Evolutionary conservation across 306 rosid species (phyloP), one percentile per base, ranked within the genome.

Genomic region (Inga leiocalycina): DNA sequence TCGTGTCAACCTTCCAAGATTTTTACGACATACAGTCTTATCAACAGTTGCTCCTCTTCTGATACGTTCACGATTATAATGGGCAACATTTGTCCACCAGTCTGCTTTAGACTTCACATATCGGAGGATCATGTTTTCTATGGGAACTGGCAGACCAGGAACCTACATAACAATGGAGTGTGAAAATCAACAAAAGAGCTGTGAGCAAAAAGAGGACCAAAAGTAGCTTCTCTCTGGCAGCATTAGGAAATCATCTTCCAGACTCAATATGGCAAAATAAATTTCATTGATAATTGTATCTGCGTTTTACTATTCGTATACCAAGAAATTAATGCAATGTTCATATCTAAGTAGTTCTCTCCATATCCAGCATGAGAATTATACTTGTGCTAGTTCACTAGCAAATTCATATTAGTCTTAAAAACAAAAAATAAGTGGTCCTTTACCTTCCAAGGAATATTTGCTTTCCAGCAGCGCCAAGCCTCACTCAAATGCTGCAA

Each of bases 71-170:
- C 98, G 98, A 71, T 97, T 97, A 48, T 97, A 97, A 75, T 97
- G 99, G 71, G 99, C 98, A 84, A 97, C 99, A 86, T 97, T 97
- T 30, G 99, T 97, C 99, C 99, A 97, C 99, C 99, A 97, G 77
- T 97, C 99, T 32, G 99, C 99, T 91, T 97, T 97, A 78, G 99
- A 97, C 83, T 97, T 97, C 74, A 97, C 99, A 44, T 97, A 97
- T 9, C 99, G 98, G 84, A 97, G 99, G 72, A 97, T 97, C 99
- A 97, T 94, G 83, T 97, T 97, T 83, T 97, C 99, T 61, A 97
- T 97, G 62, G 98, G 99, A 83, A 97, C 99, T 6, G 99, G 99
- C 76, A 97, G 82, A 79, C 99, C 98, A 77, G 99, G 99, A 88
- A 97, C 99, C 97, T 93, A 80, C 62, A 82, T 6, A 65, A 54